Percentiles rank a stretch among this genome's conserved stretches.
These are phyloP conservation scores for Cryphonectria japonica DNA, from an alignment of 2,329 filamentous ascomycete species.

Conservation along the genomic window DNA sequence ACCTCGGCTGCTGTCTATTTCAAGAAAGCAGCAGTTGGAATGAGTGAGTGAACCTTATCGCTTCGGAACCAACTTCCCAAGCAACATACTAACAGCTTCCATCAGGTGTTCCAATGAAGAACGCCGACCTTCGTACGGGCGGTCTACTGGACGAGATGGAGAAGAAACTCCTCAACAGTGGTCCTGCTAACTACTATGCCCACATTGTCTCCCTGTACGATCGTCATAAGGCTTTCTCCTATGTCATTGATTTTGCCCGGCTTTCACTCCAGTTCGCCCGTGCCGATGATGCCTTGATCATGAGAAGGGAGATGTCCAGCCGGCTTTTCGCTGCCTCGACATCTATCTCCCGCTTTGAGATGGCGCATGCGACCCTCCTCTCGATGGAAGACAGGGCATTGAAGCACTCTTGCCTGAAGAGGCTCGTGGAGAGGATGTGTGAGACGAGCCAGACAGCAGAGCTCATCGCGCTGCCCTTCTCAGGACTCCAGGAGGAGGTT, in stretches of 20 bases:
- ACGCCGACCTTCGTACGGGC: constrained; percentile 58
- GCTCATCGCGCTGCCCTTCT: constrained; percentile 77
- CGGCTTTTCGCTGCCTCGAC: constrained; percentile 84
- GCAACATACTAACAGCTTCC: constrained; percentile 35
- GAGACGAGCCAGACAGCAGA: constrained; percentile 67
- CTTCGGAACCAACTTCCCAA: neutral
- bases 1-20: constrained; percentile 76
- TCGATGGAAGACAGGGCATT: constrained; percentile 73
- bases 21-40: constrained; percentile 78
- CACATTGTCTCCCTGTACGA: constrained; percentile 87
- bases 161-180: constrained; percentile 69
- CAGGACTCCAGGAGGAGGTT: constrained; percentile 75
- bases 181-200: constrained; percentile 81
- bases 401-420: constrained; percentile 71
- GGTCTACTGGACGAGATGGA: constrained; percentile 78
- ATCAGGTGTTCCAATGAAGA: constrained; percentile 50
- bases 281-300: constrained; percentile 39
- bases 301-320: constrained; percentile 74
- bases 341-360: constrained; percentile 76
- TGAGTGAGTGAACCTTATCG: constrained; percentile 65
- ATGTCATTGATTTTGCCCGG: constrained; percentile 81
- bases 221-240: constrained; percentile 73
- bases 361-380: constrained; percentile 79
- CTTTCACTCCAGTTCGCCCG: constrained; percentile 70
- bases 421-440: constrained; percentile 71